Evolutionary conservation across 768 basidiomycete genomes (phyloP).

Genomic region (Heimioporus sp.): DNA sequence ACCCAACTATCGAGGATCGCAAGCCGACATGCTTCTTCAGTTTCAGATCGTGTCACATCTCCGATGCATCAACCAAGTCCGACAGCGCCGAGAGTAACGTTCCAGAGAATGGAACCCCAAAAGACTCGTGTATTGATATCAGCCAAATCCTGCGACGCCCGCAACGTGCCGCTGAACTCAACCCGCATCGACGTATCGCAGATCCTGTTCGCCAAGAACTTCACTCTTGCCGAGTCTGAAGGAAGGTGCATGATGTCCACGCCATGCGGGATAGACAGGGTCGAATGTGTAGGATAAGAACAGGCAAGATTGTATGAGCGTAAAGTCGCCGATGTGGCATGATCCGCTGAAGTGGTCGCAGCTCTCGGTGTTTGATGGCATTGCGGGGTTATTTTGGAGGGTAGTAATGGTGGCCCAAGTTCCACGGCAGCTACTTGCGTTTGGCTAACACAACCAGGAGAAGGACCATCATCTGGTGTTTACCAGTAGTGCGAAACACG

Average conservation of each 20-base stretch:
- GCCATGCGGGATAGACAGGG: constrained; percentile 52
- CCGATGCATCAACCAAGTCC: constrained; percentile 44
- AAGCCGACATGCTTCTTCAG: constrained; percentile 77
- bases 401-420: no score
- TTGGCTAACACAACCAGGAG: constrained; percentile 66
- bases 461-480: constrained; percentile 85
- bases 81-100: constrained; percentile 76
- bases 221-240: constrained; percentile 49
- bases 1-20: constrained; percentile 90
- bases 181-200: constrained; percentile 69
- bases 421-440: no score
- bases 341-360: no score
- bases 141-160: constrained; percentile 68
- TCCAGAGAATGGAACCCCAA: constrained; percentile 76
- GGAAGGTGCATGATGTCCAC: constrained; percentile 71
- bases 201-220: constrained; percentile 77
- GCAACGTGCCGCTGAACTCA: constrained; percentile 62
- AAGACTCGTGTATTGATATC: constrained; percentile 23
- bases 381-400: no score
- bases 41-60: constrained; percentile 62
- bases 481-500: constrained; percentile 83
- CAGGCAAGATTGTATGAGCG: no score
- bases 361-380: no score
- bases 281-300: no score
- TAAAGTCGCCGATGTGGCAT: no score